Base-by-base conservation (phyloP, 495 filamentous ascomycete species). In the Lasiosphaeria hispida region DNA sequence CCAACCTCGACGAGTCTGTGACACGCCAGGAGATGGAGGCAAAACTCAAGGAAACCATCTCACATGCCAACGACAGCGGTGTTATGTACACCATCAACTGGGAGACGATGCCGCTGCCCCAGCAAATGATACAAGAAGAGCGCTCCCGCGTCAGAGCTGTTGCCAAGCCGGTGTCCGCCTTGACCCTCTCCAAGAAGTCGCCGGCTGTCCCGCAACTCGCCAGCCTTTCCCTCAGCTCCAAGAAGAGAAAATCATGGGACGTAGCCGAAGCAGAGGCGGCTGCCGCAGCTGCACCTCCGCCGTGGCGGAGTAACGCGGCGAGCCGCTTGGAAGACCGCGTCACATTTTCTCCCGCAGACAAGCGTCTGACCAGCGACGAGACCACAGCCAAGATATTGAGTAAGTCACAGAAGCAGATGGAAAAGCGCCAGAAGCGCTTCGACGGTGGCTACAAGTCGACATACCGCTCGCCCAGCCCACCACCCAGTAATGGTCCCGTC, bases 361-460 rank as follows among this genome's bases (percentile, higher is more conserved):
- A 89, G 69, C 85, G 85, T 61, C 80, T 64, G 41, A 64, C 71
- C 45, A 69, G 73, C 61, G 67, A 73, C 41, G 72, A 78, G 64
- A 61, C 75, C 55, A 68, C 75, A 63, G 60, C 64, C 44, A 78
- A 80, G 66, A 75, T 75, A 74, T 44, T 39, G 47, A 95, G 87
- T 94, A 96, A 96, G 88, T 92, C 82, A 58, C 85, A 91, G 74
- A 87, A 87, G 75, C 85, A 89, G 70, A 78, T 88, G 78, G 92
- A 96, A 69, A 93, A 93, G 77, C 86, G 94, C 55, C 88, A 85
- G 73, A 88, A 87, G 66, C 91, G 94, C 60, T 93, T 94, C 71
- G 88, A 92, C 62, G 82, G 82, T 43, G 80, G 82, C 17, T 86
- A 85, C 64, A 82, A 76, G 62, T 82, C 84, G 6, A 74, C 81